phyloP scores from a whole-genome alignment of 2,329 filamentous ascomycete genomes.

The Alternaria sp. region DNA sequence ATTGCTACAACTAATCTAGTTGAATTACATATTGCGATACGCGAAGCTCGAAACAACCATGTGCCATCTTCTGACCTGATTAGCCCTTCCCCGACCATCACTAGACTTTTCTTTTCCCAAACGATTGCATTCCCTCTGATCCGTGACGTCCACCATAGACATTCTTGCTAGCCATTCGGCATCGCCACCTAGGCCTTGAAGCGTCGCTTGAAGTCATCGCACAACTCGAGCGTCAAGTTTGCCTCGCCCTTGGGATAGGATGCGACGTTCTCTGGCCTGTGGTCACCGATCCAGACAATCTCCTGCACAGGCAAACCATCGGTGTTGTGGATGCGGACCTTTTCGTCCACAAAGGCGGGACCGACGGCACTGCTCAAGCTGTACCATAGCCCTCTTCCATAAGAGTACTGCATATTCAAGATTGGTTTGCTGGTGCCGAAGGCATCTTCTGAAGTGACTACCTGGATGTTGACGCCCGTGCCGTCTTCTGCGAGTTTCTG shows the following conservation, averaged over 20 bases:
- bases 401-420: conserved; percentile 37
- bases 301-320: conserved; percentile 12
- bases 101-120: not conserved
- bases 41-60: not conserved
- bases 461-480: conserved; percentile 33
- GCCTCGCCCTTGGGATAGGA: conserved; percentile 24
- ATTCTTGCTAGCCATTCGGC: not conserved
- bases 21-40: not conserved
- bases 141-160: not conserved
- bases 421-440: conserved; percentile 27
- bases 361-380: conserved; percentile 30
- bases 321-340: conserved; percentile 24
- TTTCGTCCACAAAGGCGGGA: conserved; percentile 28
- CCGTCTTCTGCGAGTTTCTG: conserved; percentile 28
- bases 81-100: not conserved
- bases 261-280: conserved; percentile 19
- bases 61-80: not conserved
- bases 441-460: conserved; percentile 23
- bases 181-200: not conserved
- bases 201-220: conserved; percentile 15
- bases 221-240: conserved; percentile 28
- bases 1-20: not conserved
- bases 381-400: conserved; percentile 33
- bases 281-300: conserved; percentile 29
- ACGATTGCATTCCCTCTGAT: not conserved